Evolutionary conservation across 345 rosid species (phyloP), one percentile per base, ranked within the genome.

Genomic region (Populus pruinosa): DNA sequence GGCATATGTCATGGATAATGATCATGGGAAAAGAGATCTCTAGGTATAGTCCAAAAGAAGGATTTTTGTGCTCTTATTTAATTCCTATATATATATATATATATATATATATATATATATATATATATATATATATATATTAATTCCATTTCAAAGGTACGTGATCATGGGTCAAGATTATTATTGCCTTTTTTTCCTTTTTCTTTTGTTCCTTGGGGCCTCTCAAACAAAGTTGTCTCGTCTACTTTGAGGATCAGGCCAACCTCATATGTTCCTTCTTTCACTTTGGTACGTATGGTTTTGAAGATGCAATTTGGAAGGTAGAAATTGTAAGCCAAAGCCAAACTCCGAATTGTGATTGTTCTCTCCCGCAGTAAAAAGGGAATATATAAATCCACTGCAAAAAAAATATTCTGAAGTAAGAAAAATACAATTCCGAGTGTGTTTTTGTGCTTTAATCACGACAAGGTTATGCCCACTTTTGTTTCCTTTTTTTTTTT

Each of bases 141-240:
- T 74, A 31, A 11, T 63, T 62, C 69, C 65, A 43, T 71, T 73
- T 78, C 16, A 11, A 78, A 68, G 68, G 67, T 73, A 39, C 35
- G 68, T 66, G 76, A 73, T 78, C 69, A 79, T 79, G 82, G 73
- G 74, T 79, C 74, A 79, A 79, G 61, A 79, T 67, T 79, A 43
- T 55, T 79, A 56, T 65, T 67, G 35, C 71, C 80, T 82, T 87
- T 66, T 13, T 44, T 39, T 56, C 56, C 70, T 71, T 80, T 77
- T 73, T 56, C 80, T 86, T 86, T 87, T 67, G 69, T 67, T 72
- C 47, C 72, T 68, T 85, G 89, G 89, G 90, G 31, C 90, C 89
- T 85, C 79, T 68, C 75, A n/a, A 77, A 79, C 85, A 89, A 89
- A 89, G 92, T 80, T 89, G 90, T 87, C 88, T 87, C 83, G 71